These are phyloP conservation scores for Epipyxis sp. DNA, from an alignment of 108 stramenopile genomes.

Conservation along the genomic window DNA sequence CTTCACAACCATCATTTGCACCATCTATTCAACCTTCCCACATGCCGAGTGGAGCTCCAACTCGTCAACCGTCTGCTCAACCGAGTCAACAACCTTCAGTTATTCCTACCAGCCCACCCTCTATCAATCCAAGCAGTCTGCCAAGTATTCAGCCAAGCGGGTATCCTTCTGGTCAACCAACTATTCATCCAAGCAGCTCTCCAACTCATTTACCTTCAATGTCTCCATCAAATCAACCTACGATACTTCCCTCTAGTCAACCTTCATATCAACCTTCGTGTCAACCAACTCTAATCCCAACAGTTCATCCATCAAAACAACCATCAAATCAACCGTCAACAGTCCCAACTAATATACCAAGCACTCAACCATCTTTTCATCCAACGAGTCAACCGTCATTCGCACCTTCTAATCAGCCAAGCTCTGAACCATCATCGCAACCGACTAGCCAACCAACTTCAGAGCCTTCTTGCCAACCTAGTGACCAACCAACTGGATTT, in stretches of 20 bases:
- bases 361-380: no score
- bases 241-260: neutral
- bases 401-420: no score
- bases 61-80: neutral
- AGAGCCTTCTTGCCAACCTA: no score
- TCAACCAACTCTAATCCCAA: no score
- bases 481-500: no score
- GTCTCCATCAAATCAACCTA: constrained; percentile 13
- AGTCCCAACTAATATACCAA: no score
- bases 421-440: no score
- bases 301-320: no score
- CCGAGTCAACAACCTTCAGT: neutral
- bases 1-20: neutral
- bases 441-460: no score
- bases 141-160: neutral
- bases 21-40: constrained; percentile 3
- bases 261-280: no score
- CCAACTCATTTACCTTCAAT: neutral
- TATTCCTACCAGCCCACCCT: neutral
- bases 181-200: neutral
- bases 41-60: neutral
- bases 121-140: neutral
- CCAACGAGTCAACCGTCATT: no score
- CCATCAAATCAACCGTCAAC: no score
- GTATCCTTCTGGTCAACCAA: constrained; percentile 15